These are phyloP conservation scores for Pseudomicrostroma phylloplanum DNA, from an alignment of 1,284 basidiomycete genomes.

Conservation along the genomic window DNA sequence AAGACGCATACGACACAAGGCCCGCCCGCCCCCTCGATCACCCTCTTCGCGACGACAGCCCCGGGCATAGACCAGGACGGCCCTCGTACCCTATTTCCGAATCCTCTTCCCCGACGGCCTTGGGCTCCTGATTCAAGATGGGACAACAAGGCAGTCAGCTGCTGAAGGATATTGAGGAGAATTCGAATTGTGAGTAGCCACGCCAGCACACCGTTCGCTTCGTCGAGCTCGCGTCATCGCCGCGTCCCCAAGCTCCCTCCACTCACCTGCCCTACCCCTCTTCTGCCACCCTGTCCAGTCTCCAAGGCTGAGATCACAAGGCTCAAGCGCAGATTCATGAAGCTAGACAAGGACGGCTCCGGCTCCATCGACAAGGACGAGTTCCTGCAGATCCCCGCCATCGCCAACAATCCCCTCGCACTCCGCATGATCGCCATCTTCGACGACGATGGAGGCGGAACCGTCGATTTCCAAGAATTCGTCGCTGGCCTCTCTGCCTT, in stretches of 20 bases:
- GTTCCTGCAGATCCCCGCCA: constrained; percentile 96
- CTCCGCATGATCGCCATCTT: constrained; percentile 99
- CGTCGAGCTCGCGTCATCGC: background rate
- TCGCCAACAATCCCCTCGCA: constrained; percentile 93
- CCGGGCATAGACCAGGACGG: no score
- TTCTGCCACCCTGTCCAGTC: constrained; percentile 14
- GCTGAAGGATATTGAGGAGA: constrained; percentile 86
- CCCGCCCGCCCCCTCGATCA: no score
- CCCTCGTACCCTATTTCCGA: no score
- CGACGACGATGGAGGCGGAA: constrained; percentile 95
- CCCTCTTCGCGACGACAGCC: no score
- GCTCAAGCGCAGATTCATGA: constrained; percentile 98
- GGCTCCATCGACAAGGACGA: constrained; percentile 98
- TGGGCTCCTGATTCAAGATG: constrained; percentile 26
- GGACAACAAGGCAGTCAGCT: constrained; percentile 70
- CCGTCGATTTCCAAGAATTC: constrained; percentile 98
- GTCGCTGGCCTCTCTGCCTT: constrained; percentile 96
- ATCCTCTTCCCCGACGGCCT: no score
- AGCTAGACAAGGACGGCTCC: constrained; percentile 94
- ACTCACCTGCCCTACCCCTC: constrained; percentile 3
- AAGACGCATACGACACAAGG: no score
- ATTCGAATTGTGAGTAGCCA: constrained; percentile 72
- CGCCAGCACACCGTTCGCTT: no score
- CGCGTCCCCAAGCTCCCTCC: background rate
- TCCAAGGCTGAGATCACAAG: constrained; percentile 56